phyloP scores from a whole-genome alignment of 345 rosid species.

The Physaria fendleri region DNA sequence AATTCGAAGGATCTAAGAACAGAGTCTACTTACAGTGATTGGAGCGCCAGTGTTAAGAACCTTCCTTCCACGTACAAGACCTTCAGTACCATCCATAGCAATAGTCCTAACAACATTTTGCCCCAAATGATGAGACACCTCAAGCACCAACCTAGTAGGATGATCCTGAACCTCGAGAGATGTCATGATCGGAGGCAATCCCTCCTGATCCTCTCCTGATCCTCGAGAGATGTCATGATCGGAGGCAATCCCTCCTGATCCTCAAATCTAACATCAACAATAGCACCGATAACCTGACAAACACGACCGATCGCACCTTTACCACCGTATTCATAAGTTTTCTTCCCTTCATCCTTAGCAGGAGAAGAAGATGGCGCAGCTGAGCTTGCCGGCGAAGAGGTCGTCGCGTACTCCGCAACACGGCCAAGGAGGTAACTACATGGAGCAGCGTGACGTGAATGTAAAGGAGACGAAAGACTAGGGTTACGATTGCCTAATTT shows the following conservation, averaged over 20 bases:
- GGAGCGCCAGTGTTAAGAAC: constrained; percentile 96
- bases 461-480: constrained; percentile 27
- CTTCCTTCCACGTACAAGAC: constrained; percentile 74
- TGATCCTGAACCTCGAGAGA: constrained; percentile 79
- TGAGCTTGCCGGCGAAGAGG: constrained; percentile 46
- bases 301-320: constrained; percentile 85
- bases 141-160: constrained; percentile 70
- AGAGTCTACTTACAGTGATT: constrained; percentile 56
- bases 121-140: constrained; percentile 97
- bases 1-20: not conserved
- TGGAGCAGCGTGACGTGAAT: constrained; percentile 51
- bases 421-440: constrained; percentile 51
- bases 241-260: constrained; percentile 82
- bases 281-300: constrained; percentile 96
- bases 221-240: constrained; percentile 93
- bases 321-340: constrained; percentile 68
- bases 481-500: constrained; percentile 33
- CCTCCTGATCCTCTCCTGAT: constrained; percentile 57
- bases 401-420: constrained; percentile 62
- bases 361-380: constrained; percentile 31
- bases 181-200: constrained; percentile 91
- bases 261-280: constrained; percentile 80
- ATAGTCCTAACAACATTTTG: constrained; percentile 80
- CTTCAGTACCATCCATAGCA: constrained; percentile 99
- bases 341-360: constrained; percentile 34